Evolutionary conservation across 371 early-diverging fungal species (phyloP).

Genomic region (Syncephalastrum sp.): DNA sequence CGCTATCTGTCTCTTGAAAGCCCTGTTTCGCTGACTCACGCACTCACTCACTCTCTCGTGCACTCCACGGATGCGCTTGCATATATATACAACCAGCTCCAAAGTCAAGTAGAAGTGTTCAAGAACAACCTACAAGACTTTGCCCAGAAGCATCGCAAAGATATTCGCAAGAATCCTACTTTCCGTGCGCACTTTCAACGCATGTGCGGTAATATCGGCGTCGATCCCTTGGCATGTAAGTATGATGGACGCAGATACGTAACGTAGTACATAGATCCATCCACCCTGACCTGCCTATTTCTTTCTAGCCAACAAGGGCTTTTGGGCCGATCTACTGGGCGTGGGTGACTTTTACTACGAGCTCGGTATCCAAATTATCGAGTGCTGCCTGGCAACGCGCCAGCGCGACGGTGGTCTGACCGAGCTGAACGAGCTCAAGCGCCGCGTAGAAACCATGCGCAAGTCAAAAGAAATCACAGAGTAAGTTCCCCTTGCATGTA

Average conservation of each 20-base stretch:
- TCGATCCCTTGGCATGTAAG: slow-evolving; percentile 93
- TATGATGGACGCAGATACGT: neutral
- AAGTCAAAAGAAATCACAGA: slow-evolving; percentile 39
- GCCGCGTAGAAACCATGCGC: slow-evolving; percentile 67
- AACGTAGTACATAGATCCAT: too few species aligned
- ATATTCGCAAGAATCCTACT: slow-evolving; percentile 84
- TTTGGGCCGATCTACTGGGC: slow-evolving; percentile 92
- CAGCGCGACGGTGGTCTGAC: slow-evolving; percentile 90
- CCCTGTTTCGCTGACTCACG: too few species aligned
- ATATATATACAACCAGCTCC: slow-evolving; percentile 44
- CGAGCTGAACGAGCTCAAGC: slow-evolving; percentile 75
- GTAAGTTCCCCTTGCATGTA: slow-evolving; percentile 12
- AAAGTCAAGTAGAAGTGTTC: slow-evolving; percentile 76
- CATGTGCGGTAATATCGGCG: slow-evolving; percentile 92
- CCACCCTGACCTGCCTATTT: slow-evolving; percentile 1
- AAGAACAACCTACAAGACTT: slow-evolving; percentile 83
- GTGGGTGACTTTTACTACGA: slow-evolving; percentile 98
- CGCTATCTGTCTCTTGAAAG: neutral
- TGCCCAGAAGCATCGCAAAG: slow-evolving; percentile 81
- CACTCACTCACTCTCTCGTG: neutral
- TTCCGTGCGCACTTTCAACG: slow-evolving; percentile 91
- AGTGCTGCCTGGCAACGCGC: slow-evolving; percentile 83
- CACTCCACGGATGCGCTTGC: neutral
- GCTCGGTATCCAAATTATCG: slow-evolving; percentile 88
- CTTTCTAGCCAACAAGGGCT: slow-evolving; percentile 84